Conservation (phyloP, 352 stramenopile genomes). For the Phytophthora vignae region DNA sequence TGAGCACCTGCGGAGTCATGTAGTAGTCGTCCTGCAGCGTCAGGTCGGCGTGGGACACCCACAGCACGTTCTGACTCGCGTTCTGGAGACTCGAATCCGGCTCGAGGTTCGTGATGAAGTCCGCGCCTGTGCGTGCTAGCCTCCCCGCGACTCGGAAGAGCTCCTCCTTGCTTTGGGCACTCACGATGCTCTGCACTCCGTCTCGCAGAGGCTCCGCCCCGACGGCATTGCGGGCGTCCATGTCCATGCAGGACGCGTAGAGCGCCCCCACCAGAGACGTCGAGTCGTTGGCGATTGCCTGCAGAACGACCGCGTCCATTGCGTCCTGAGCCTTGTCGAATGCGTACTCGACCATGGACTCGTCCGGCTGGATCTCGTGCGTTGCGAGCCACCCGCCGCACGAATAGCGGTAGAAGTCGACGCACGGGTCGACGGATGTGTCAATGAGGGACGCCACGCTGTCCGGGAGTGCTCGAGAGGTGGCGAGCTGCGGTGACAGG, state of each 20-base stretch:
- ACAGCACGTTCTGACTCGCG: conserved; percentile 70
- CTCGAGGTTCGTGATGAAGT: conserved; percentile 82
- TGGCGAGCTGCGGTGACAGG: conserved; percentile 10
- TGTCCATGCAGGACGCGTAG: conserved; percentile 76
- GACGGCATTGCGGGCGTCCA: conserved; percentile 49
- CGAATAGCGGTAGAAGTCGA: conserved; percentile 81
- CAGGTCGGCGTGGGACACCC: conserved; percentile 80
- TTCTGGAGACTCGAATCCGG: conserved; percentile 52
- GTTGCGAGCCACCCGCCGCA: conserved; percentile 64
- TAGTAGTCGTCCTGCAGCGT: conserved; percentile 90
- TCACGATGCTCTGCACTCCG: conserved; percentile 47
- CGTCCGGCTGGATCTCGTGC: conserved; percentile 45
- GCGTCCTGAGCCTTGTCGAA: conserved; percentile 56
- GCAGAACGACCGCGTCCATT: conserved; percentile 61
- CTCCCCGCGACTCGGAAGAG: conserved; percentile 51
- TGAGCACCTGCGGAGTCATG: conserved; percentile 69
- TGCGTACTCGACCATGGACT: conserved; percentile 48
- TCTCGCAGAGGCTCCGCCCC: conserved; percentile 52
- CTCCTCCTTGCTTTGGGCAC: conserved; percentile 41
- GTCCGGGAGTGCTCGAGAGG: conserved; percentile 34
- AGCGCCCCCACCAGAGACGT: conserved; percentile 68
- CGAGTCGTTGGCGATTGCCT: conserved; percentile 65
- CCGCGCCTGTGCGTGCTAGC: conserved; percentile 51
- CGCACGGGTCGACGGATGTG: conserved; percentile 53
- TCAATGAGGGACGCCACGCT: conserved; percentile 61